Evolutionary conservation across 306 rosid genomes (phyloP), one percentile per base, ranked within the genome.

Genomic region (Begonia fuchsioides): DNA sequence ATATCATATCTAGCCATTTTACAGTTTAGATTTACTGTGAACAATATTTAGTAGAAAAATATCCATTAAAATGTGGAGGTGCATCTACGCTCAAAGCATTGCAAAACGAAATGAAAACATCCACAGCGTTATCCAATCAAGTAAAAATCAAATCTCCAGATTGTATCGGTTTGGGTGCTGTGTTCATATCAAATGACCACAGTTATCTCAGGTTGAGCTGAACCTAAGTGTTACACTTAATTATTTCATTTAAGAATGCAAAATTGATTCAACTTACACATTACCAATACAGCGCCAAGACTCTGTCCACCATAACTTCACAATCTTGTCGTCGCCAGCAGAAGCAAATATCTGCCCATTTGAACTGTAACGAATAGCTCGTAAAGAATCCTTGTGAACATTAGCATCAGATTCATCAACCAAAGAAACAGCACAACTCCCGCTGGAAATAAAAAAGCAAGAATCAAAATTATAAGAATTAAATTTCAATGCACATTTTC

Each of bases 291-390:
- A 81, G 38, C 73, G 76, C 95, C 97, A 90, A 10, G 74, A 62
- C 60, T 74, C 72, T 0, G 92, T 44, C 13, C 78, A 79, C 97
- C 95, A 90, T 40, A 90, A 65, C 73, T 79, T 90, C 52, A 90
- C 77, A 58, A 73, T 64, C 72, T 90, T 84, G 64, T 90, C 95
- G 64, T 84, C 95, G 9, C 95, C 97, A 0, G 97, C 94, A 14
- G 97, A 81, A 11, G 79, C 85, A 60, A 90, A 75, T 26, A 84
- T 76, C 55, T 69, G 71, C 53, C 97, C 94, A 0, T 68, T 59
- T 1, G 83, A 77, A 26, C 85, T 82, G 12, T 76, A 90, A 20
- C 77, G 78, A 66, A 84, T 66, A 49, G 94, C 83, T 70, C 97
- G 70, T 17, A 90, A 76, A 39, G 75, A 81, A 48, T 79, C 93